Evolutionary conservation across 1,284 basidiomycete genomes (phyloP).

Genomic region (Cystobasidiaceae sp.): DNA sequence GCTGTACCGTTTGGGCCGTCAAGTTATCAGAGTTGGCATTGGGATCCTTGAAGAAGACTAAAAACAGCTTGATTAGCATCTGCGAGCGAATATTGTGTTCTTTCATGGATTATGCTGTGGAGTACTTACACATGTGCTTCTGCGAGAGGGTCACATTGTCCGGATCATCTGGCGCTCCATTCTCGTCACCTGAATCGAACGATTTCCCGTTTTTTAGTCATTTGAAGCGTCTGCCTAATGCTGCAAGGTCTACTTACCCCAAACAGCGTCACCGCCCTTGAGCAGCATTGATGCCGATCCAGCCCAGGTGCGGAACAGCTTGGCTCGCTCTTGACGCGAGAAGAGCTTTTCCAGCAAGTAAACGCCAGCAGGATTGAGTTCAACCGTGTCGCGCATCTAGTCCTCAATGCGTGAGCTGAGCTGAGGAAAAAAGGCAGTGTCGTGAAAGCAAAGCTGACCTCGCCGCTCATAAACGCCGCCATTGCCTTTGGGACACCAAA

Average conservation of each 20-base stretch:
- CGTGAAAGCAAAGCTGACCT: slow-evolving; percentile 44
- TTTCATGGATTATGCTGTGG: neutral
- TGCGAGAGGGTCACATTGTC: slow-evolving; percentile 49
- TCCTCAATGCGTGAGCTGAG: neutral
- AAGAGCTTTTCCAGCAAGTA: slow-evolving; percentile 57
- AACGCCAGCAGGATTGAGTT: slow-evolving; percentile 71
- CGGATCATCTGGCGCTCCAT: slow-evolving; percentile 68
- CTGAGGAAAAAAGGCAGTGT: neutral
- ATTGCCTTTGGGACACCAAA: slow-evolving; percentile 79
- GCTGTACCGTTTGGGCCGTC: slow-evolving; percentile 46
- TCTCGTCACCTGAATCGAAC: slow-evolving; percentile 25
- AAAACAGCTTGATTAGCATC: neutral
- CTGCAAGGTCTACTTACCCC: slow-evolving; percentile 56
- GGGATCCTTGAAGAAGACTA: slow-evolving; percentile 39
- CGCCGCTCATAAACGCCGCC: slow-evolving; percentile 87
- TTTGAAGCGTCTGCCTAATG: neutral
- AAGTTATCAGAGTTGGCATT: slow-evolving; percentile 42
- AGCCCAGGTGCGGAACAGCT: slow-evolving; percentile 85
- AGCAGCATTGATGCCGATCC: slow-evolving; percentile 42
- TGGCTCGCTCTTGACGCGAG: slow-evolving; percentile 86
- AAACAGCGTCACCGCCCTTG: slow-evolving; percentile 81
- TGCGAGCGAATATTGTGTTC: neutral
- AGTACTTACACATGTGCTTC: slow-evolving; percentile 23
- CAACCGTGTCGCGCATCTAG: slow-evolving; percentile 65
- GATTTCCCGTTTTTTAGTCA: neutral